Evolutionary conservation across 2,329 filamentous ascomycete genomes (phyloP), one percentile per base, ranked within the genome.

Genomic region (Scedosporium dehoogii): DNA sequence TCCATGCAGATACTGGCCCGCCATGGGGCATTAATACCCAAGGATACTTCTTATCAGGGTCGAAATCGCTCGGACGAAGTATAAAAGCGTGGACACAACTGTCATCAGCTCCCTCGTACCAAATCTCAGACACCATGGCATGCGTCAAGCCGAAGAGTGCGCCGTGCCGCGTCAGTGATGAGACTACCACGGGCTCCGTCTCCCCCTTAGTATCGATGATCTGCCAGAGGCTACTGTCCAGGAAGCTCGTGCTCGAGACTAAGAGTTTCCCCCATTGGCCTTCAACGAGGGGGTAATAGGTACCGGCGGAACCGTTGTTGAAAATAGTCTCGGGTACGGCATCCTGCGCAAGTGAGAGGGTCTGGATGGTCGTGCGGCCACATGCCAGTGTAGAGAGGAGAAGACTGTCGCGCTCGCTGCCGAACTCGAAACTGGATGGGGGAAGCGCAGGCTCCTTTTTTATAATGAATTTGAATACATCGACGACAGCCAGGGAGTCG

Each of bases 1-100:
- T 74, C 79, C 79, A 83, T 1, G 80, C 74, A 3, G 71, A 69
- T 61, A 78, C 77, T 0, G 83, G 75, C 0, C 73, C 74, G 9
- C 72, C 76, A 38, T 78, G 75, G 10, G 76, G 69, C 16, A 73
- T 65, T 3, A 79, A 53, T 0, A 73, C 70, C 62, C 77, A 67
- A 2, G 76, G 77, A 18, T 76, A 75, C 59, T 70, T 73, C 62
- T 70, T 72, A 5, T 4, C 64, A 9, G 70, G 64, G 60, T 76
- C 73, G 64, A 78, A 76, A 42, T 70, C 61, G 55, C 70, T 70
- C 4, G 77, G 76, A 25, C 69, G 71, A 9, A 79, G 61, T 27
- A 79, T 69, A 67, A 74, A 78, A 0, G 73, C 72, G 38, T 79
- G 76, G 4, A 78, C 68, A 21, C 64, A 66, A 27, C 69, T 67